Evolutionary conservation across 176 grass and related monocot genomes (phyloP), one percentile per base, ranked within the genome.

Genomic region (Puya raimondii): DNA sequence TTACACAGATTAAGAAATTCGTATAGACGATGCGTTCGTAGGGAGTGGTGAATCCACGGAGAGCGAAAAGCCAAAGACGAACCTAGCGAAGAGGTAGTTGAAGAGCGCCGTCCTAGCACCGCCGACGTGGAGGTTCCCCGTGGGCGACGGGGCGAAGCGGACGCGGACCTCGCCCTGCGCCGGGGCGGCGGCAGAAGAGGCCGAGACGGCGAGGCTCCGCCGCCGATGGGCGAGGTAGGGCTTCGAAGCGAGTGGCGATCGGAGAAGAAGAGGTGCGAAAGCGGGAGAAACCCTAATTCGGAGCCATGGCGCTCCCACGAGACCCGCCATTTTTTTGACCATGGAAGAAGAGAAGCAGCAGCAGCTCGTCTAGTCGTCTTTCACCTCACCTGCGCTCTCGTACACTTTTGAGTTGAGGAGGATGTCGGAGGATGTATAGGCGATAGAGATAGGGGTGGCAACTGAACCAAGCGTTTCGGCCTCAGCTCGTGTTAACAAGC

Each of bases 61-160:
- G 56, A 57, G 1, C 23, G 22, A 52, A 20, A n/a, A 12, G 14
- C 11, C n/a, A 59, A 16, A 57, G 53, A 71, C 23, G 27, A 11
- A 86, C 83, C 94, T 88, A 71, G 89, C 87, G 73, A 92, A 93
- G 71, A 99, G 87, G 86, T 93, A 93, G 82, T 99, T 93, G 69
- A 92, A 99, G 56, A 90, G 82, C 29, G 94, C 89, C 23, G 89
- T 99, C 74, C 89, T 88, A 1, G 89, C 94, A 15, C 89, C 94
- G 4, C 94, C 82, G 5, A 93, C 86, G 77, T 99, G 94, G 52
- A 90, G 84, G 65, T 99, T 99, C 21, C 94, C 94, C 1, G 89
- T 99, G 12, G 84, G 89, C 65, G 94, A 99, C 10, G 94, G 86
- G 49, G 94, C 84, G 74, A 99, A 99, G 42, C 94, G 86, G 61